phyloP scores from a whole-genome alignment of 2,329 filamentous ascomycete species.

The Beauveria rudraprayagi region DNA sequence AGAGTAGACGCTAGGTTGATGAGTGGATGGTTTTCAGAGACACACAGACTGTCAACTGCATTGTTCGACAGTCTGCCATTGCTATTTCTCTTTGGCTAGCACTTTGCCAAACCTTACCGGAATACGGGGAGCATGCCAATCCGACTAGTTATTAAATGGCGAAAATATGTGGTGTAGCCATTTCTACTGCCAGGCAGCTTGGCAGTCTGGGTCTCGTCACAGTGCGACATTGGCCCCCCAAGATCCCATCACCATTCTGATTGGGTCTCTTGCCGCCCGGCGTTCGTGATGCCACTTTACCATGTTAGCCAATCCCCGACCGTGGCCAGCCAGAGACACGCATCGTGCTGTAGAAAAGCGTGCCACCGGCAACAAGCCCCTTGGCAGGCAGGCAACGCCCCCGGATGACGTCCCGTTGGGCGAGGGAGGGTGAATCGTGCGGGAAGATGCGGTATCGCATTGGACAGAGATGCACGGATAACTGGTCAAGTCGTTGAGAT shows the following conservation, averaged over 20 bases:
- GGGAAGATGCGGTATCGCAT: not conserved
- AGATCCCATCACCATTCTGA: not conserved
- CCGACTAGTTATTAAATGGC: too few relatives aligned
- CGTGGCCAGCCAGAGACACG: conserved; percentile 6
- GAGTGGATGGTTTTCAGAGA: not conserved
- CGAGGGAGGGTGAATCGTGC: not conserved
- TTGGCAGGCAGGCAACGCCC: not conserved
- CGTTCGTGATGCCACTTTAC: conserved; percentile 2
- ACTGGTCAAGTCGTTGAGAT: not conserved
- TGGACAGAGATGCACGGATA: not conserved
- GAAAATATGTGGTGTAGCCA: not conserved
- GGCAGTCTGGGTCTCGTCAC: conserved; percentile 2
- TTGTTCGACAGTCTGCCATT: not conserved
- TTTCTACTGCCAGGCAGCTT: not conserved
- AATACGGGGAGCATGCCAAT: not conserved
- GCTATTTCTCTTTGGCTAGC: not conserved
- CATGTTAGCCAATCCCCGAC: not conserved
- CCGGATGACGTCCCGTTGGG: not conserved
- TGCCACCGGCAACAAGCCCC: not conserved
- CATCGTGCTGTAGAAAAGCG: not conserved
- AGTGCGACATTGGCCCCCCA: not conserved
- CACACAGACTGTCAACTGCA: not conserved
- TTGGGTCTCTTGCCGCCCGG: conserved; percentile 10
- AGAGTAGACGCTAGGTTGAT: not conserved
- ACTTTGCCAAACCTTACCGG: not conserved